Evolutionary conservation across 257 asterid species (phyloP).

Genomic region (Perilla frutescens): DNA sequence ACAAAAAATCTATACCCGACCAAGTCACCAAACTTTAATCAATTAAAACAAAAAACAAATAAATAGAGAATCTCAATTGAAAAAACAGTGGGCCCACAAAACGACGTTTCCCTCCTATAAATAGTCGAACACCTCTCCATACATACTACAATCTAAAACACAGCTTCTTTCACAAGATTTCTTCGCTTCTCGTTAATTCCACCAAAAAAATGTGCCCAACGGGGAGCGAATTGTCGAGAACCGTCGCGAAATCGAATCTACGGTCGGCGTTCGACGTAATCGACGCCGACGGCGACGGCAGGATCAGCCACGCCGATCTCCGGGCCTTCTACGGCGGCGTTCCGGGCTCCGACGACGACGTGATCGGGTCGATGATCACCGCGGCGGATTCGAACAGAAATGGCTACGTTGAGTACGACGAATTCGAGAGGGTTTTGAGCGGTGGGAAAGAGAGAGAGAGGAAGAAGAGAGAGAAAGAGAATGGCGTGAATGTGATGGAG

Average conservation of each 20-base stretch:
- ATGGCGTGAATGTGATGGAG: constrained; percentile 56
- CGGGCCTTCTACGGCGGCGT: constrained; percentile 57
- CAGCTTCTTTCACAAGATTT: neutral
- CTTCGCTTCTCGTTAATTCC: neutral
- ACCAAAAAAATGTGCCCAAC: constrained; percentile 66
- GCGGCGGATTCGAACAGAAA: constrained; percentile 68
- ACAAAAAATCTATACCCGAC: too few relatives aligned
- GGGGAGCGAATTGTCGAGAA: constrained; percentile 42
- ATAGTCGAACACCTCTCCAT: neutral
- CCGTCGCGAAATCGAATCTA: constrained; percentile 39
- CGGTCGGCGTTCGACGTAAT: constrained; percentile 84
- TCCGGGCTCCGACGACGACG: constrained; percentile 45
- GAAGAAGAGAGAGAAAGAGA: neutral
- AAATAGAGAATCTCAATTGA: neutral
- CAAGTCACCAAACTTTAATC: too few relatives aligned
- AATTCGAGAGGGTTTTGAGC: constrained; percentile 74
- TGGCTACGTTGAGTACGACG: constrained; percentile 86
- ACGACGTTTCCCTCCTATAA: constrained; percentile 25
- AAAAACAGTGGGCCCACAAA: neutral
- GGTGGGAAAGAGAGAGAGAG: constrained; percentile 10
- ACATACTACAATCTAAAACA: neutral
- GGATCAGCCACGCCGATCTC: constrained; percentile 77
- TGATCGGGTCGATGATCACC: constrained; percentile 71
- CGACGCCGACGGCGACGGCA: constrained; percentile 84
- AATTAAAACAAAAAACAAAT: too few relatives aligned